phyloP scores from a whole-genome alignment of 805 yeast species.

The Saccharomycopsis javanensis region DNA sequence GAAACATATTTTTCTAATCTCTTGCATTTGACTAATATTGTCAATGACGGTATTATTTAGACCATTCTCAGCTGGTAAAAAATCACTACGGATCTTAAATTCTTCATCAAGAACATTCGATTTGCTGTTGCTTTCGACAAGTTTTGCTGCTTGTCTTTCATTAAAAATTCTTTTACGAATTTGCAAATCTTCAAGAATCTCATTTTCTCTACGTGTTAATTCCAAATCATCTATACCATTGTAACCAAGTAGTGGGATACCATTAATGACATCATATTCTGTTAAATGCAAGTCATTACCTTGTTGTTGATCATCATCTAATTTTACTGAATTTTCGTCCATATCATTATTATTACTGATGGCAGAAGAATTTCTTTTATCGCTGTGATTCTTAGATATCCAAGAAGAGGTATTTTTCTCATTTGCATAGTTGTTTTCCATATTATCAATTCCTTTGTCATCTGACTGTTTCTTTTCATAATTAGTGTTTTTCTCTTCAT shows the following conservation, averaged over 20 bases:
- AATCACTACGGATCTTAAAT: conserved; percentile 31
- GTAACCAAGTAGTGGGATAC: conserved; percentile 57
- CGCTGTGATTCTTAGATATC: background rate
- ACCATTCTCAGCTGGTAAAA: conserved; percentile 42
- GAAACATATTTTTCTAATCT: conserved; percentile 77
- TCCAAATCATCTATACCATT: conserved; percentile 42
- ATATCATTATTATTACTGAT: background rate
- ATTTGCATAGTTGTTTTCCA: conserved; percentile 6
- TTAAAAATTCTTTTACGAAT: conserved; percentile 21
- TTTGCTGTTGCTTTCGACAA: conserved; percentile 22
- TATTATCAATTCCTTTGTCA: conserved; percentile 22
- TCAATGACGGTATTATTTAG: conserved; percentile 48
- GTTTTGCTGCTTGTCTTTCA: conserved; percentile 25
- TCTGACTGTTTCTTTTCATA: conserved; percentile 25
- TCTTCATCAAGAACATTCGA: conserved; percentile 26
- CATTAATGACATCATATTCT: conserved; percentile 80
- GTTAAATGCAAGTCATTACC: conserved; percentile 54
- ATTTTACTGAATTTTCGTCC: conserved; percentile 1
- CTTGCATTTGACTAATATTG: conserved; percentile 75
- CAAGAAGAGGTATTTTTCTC: background rate
- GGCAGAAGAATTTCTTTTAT: background rate
- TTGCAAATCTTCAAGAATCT: conserved; percentile 21
- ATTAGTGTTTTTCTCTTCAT: conserved; percentile 17
- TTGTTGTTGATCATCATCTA: conserved; percentile 32
- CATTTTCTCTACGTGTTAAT: conserved; percentile 36